Evolutionary conservation across 768 basidiomycete species (phyloP).

Genomic region (Amanita muscaria): DNA sequence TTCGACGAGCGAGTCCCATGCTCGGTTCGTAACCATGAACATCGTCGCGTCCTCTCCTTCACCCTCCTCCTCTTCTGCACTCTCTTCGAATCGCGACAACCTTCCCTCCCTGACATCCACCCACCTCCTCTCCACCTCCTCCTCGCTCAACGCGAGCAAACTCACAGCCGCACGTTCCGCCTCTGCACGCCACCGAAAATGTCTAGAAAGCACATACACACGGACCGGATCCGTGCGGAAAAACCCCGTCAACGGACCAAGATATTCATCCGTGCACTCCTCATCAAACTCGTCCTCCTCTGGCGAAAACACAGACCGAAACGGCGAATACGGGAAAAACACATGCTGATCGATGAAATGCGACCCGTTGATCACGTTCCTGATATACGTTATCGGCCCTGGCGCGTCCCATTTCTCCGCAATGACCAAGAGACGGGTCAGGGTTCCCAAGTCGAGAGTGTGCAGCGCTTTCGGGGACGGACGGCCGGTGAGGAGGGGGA

Average conservation of each 20-base stretch:
- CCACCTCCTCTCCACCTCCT: constrained; percentile 33
- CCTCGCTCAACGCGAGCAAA: constrained; percentile 40
- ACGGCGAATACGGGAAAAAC: constrained; percentile 36
- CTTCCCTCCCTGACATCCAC: constrained; percentile 39
- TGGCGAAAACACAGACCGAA: constrained; percentile 35
- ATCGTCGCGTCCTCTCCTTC: constrained; percentile 21
- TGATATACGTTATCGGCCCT: constrained; percentile 28
- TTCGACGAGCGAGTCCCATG: constrained; percentile 39
- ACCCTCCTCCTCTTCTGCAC: constrained; percentile 9
- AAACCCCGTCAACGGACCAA: constrained; percentile 31
- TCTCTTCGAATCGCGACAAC: too few species aligned
- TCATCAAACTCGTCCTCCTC: too few species aligned
- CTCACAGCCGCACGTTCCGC: constrained; percentile 39
- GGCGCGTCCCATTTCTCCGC: constrained; percentile 58
- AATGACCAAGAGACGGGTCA: constrained; percentile 46
- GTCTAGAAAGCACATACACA: constrained; percentile 42
- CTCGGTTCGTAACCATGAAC: constrained; percentile 32
- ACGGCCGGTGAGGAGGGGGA: constrained; percentile 16
- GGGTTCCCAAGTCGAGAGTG: constrained; percentile 39
- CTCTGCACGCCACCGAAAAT: constrained; percentile 49
- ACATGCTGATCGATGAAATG: constrained; percentile 30
- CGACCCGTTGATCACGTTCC: constrained; percentile 45
- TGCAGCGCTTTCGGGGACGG: constrained; percentile 24
- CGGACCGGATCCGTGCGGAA: constrained; percentile 33
- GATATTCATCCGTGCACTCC: too few species aligned